Evolutionary conservation across 2,329 filamentous ascomycete genomes (phyloP).

Genomic region (Dactylellina leptospora): DNA sequence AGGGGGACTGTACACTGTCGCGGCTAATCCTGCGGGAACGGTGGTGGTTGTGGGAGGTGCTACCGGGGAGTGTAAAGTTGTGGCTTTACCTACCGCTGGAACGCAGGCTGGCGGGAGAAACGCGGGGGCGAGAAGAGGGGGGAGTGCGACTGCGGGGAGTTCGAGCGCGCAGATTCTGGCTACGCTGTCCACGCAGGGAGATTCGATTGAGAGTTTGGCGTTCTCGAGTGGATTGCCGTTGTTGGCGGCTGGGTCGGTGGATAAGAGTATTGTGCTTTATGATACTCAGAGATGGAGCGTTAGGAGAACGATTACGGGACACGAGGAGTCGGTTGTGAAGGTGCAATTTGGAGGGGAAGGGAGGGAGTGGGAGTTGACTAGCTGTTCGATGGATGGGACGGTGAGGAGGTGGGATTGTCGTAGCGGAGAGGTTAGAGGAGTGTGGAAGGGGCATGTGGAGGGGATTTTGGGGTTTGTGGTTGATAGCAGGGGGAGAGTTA

Average conservation of each 20-base stretch:
- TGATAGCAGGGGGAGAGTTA: slow-evolving; percentile 24
- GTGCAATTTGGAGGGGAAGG: slow-evolving; percentile 79
- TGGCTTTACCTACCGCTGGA: slow-evolving; percentile 75
- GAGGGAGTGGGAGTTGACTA: slow-evolving; percentile 77
- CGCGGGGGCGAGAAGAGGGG: slow-evolving; percentile 60
- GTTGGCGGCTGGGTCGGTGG: slow-evolving; percentile 73
- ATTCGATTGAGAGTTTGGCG: slow-evolving; percentile 80
- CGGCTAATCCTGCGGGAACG: slow-evolving; percentile 78
- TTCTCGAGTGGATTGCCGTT: slow-evolving; percentile 68
- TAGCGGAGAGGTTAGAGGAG: slow-evolving; percentile 73
- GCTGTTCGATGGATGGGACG: slow-evolving; percentile 89
- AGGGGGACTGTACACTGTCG: slow-evolving; percentile 88
- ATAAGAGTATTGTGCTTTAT: slow-evolving; percentile 82
- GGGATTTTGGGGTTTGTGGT: slow-evolving; percentile 41
- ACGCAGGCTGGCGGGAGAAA: slow-evolving; percentile 54
- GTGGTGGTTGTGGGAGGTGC: slow-evolving; percentile 89
- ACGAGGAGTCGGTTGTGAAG: slow-evolving; percentile 89
- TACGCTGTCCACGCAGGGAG: slow-evolving; percentile 78
- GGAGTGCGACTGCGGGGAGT: slow-evolving; percentile 59
- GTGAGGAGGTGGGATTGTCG: slow-evolving; percentile 89
- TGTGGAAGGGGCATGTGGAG: slow-evolving; percentile 90
- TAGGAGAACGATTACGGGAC: slow-evolving; percentile 83
- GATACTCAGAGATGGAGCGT: slow-evolving; percentile 84
- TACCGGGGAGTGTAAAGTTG: slow-evolving; percentile 82
- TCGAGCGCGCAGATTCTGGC: slow-evolving; percentile 80